A percentile compares a stretch with the other conserved stretches of the same genome.
Conservation (phyloP, 805 yeast genomes). For the Candida manassasensis region DNA sequence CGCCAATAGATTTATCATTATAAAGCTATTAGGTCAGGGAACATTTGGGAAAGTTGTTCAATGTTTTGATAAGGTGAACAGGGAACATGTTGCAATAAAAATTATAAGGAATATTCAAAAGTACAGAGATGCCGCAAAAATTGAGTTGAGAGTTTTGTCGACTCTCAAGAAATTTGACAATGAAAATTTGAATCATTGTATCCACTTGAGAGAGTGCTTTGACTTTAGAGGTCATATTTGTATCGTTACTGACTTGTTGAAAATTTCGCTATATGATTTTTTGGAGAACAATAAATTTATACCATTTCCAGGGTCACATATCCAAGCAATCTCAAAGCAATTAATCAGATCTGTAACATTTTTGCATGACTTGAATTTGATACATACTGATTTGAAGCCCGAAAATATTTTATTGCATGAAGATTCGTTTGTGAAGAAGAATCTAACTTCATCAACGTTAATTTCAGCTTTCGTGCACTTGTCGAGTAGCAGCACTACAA, state of each 20-base stretch:
- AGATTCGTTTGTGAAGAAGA: constrained; percentile 40
- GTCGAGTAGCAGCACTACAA: constrained; percentile 7
- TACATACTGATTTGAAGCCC: constrained; percentile 96
- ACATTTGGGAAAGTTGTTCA: constrained; percentile 88
- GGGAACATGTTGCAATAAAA: constrained; percentile 78
- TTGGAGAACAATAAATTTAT: constrained; percentile 76
- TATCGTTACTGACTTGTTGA: constrained; percentile 82
- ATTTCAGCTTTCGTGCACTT: constrained; percentile 28
- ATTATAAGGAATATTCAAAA: constrained; percentile 89
- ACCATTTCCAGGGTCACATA: constrained; percentile 93
- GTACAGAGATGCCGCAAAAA: constrained; percentile 92
- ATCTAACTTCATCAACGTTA: constrained; percentile 28
- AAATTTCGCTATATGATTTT: constrained; percentile 85
- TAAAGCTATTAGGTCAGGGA: constrained; percentile 78
- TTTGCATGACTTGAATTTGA: constrained; percentile 81
- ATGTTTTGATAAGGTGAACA: constrained; percentile 63
- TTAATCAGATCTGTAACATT: constrained; percentile 80
- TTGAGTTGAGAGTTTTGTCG: constrained; percentile 78
- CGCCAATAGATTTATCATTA: constrained; percentile 71
- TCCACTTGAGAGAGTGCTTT: constrained; percentile 82
- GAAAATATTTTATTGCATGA: constrained; percentile 79
- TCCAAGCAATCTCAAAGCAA: constrained; percentile 85
- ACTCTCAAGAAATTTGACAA: constrained; percentile 72
- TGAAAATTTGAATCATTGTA: constrained; percentile 64
- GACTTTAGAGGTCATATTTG: constrained; percentile 93